Evolutionary conservation across 495 filamentous ascomycete species (phyloP).

Genomic region (Halenospora varia): DNA sequence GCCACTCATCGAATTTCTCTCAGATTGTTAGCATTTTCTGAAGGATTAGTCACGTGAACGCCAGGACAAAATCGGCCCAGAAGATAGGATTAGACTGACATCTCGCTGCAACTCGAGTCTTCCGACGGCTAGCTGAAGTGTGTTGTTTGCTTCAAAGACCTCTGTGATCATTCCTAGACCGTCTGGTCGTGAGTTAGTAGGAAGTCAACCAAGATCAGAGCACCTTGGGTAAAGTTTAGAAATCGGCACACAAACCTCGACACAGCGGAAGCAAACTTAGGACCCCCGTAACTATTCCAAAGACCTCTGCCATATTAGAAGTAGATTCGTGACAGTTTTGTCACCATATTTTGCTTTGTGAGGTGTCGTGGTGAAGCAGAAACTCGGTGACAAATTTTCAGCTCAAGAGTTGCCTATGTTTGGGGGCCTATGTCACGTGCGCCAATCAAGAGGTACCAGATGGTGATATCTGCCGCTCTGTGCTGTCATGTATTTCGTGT

Average conservation of each 20-base stretch:
- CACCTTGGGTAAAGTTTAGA: not conserved
- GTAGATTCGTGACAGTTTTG: not conserved
- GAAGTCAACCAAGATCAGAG: not conserved
- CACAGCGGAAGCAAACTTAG: constrained; percentile 22
- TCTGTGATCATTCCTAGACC: constrained; percentile 21
- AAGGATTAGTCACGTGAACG: constrained; percentile 6
- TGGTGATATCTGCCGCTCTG: too few species aligned
- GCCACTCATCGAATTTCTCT: constrained; percentile 25
- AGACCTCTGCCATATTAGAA: constrained; percentile 19
- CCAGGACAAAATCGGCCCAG: not conserved
- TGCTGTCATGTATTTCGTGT: too few species aligned
- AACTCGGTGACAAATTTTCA: not conserved
- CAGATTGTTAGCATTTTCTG: too few species aligned
- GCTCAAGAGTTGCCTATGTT: not conserved
- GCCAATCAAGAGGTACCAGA: not conserved
- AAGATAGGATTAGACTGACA: constrained; percentile 11
- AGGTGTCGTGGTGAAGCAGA: not conserved
- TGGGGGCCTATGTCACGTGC: not conserved
- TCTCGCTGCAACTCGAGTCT: constrained; percentile 23
- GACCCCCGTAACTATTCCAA: constrained; percentile 22
- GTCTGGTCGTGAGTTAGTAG: constrained; percentile 13
- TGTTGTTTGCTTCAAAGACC: constrained; percentile 18
- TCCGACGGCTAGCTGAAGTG: constrained; percentile 16
- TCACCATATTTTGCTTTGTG: not conserved
- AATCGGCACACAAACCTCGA: constrained; percentile 9